Evolutionary conservation across 1,139 yeast genomes (phyloP).

Genomic region (Suhomyces maxii): DNA sequence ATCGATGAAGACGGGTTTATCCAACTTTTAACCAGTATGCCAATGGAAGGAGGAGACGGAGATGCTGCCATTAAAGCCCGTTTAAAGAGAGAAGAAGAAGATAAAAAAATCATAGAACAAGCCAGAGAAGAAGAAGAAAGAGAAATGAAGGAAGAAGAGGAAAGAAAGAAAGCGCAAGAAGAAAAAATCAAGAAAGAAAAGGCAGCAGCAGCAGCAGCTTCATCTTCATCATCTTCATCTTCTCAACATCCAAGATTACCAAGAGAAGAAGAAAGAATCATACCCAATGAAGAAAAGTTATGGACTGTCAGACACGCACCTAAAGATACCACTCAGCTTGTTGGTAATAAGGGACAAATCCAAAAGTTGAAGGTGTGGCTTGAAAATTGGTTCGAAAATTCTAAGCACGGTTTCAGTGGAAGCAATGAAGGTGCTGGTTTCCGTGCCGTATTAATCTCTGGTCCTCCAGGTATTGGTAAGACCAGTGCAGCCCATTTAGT

Average conservation of each 20-base stretch:
- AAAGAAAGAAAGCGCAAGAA: constrained; percentile 12
- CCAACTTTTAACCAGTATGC: constrained; percentile 73
- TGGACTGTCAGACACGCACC: constrained; percentile 98
- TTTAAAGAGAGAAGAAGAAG: constrained; percentile 67
- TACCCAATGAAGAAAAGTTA: constrained; percentile 55
- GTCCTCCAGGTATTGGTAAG: constrained; percentile 85
- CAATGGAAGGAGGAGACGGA: constrained; percentile 88
- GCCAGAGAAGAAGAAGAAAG: constrained; percentile 40
- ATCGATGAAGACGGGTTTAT: constrained; percentile 86
- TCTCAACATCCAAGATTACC: constrained; percentile 10
- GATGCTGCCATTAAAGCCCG: constrained; percentile 73
- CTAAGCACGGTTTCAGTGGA: constrained; percentile 54
- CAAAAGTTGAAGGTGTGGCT: constrained; percentile 72
- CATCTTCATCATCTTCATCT: neutral
- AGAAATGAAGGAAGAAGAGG: constrained; percentile 16
- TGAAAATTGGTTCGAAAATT: constrained; percentile 66
- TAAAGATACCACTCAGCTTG: constrained; percentile 64
- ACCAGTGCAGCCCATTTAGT: constrained; percentile 78
- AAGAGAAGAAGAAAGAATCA: constrained; percentile 25
- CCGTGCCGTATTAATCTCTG: constrained; percentile 83
- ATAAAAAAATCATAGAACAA: constrained; percentile 49
- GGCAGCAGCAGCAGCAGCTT: neutral
- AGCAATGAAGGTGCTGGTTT: constrained; percentile 65
- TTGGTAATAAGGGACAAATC: constrained; percentile 87
- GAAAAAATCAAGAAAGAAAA: neutral